These are phyloP conservation scores for Pichia rugopelliculosa DNA, from an alignment of 805 yeast species.

Conservation along the genomic window DNA sequence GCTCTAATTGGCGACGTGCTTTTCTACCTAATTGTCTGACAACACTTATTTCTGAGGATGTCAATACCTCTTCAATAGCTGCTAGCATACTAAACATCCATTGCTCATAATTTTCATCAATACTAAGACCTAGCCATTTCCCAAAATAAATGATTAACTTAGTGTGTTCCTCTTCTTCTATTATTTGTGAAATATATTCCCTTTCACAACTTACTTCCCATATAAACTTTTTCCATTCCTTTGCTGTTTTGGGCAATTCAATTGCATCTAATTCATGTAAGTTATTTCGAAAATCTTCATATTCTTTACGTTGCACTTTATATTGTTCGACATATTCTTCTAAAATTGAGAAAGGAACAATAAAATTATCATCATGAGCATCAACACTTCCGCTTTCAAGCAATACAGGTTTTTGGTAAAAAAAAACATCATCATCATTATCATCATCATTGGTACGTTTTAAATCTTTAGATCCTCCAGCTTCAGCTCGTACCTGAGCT, in stretches of 20 bases:
- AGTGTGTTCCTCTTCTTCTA: conserved; percentile 31
- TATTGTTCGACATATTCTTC: conserved; percentile 16
- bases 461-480: conserved; percentile 13
- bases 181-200: conserved; percentile 23
- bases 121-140: conserved; percentile 34
- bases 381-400: not conserved
- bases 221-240: conserved; percentile 37
- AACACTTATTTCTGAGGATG: conserved; percentile 32
- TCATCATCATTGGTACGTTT: not conserved
- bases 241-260: conserved; percentile 31
- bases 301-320: conserved; percentile 11
- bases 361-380: not conserved
- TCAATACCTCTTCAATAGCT: conserved; percentile 32
- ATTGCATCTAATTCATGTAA: conserved; percentile 23
- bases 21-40: conserved; percentile 37
- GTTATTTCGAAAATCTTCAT: conserved; percentile 14
- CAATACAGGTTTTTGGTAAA: not conserved
- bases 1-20: conserved; percentile 21
- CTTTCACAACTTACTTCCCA: conserved; percentile 29
- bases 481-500: conserved; percentile 28
- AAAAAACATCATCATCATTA: conserved; percentile 6
- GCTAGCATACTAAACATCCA: conserved; percentile 38
- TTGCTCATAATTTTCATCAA: conserved; percentile 21
- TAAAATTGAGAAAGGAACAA: not conserved
- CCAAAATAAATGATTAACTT: conserved; percentile 35